These are phyloP conservation scores for Craspedostauros australis DNA, from an alignment of 108 stramenopile genomes.

Conservation along the genomic window DNA sequence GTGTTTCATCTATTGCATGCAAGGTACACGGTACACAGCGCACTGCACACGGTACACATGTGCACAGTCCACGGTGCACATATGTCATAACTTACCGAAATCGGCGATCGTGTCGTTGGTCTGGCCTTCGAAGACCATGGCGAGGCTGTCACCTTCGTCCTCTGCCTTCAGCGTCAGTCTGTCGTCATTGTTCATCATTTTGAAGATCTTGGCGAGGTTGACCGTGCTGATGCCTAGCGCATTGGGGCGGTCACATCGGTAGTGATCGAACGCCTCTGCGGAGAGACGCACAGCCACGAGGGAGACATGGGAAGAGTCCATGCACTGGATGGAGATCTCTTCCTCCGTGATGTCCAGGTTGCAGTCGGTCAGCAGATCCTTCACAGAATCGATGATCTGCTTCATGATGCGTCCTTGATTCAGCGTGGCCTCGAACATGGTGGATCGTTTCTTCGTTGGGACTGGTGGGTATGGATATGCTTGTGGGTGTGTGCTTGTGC, in stretches of 20 bases:
- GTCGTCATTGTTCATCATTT: constrained; percentile 97
- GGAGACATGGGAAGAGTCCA: constrained; percentile 98
- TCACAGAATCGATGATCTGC: constrained; percentile 95
- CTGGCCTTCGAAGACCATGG: constrained; percentile 90
- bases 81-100: constrained; percentile 92
- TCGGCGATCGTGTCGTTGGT: constrained; percentile 86
- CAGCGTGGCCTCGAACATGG: constrained; percentile 98
- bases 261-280: constrained; percentile 89
- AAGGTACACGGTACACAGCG: too few species aligned
- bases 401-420: constrained; percentile 89
- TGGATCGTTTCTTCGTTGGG: too few species aligned
- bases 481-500: too few species aligned
- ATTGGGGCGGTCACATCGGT: constrained; percentile 91
- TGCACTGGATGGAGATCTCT: constrained; percentile 94
- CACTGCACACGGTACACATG: too few species aligned
- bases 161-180: constrained; percentile 94
- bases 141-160: constrained; percentile 83
- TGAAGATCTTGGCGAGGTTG: constrained; percentile 97
- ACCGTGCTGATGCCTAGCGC: constrained; percentile 90
- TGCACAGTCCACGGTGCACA: too few species aligned
- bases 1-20: too few species aligned
- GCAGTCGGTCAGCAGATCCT: constrained; percentile 95
- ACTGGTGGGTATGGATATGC: too few species aligned
- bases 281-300: constrained; percentile 83
- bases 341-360: constrained; percentile 87